Evolutionary conservation across 192 early-diverging fungal species (phyloP), one percentile per base, ranked within the genome.

Genomic region (Cetraspora pellucida): DNA sequence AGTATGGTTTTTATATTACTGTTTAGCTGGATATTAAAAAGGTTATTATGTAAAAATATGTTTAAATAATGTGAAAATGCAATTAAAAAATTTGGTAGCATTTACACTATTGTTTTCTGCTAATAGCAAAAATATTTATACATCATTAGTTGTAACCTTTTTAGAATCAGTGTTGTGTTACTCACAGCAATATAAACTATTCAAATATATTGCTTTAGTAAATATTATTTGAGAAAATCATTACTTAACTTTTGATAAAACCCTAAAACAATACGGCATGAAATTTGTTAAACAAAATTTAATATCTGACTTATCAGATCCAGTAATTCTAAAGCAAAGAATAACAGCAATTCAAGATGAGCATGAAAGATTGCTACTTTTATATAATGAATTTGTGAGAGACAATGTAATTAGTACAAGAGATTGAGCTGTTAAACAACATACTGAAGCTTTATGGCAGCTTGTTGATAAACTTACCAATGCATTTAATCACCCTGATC

Each of bases 211-310:
- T 37, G 14, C 23, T 1, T 72, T 50, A 19, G 16, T 71, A 19
- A 71, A 71, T 71, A 17, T 71, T 14, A 71, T 49, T 54, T 16
- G 17, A 19, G 23, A 71, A 45, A 37, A 28, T 27, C 25, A 71
- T 71, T 71, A 71, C 16, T 71, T 17, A 28, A 14, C 69, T 28
- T 71, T 54, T 54, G 69, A 71, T 54, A 25, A 71, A 21, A 49
- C 50, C 5, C 14, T 71, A 31, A 25, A 55, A 54, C 25, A 19
- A 14, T 54, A 28, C 16, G 27, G 69, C 0, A 49, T 71, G 14
- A 50, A 71, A 54, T 70, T 70, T 16, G 30, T 70, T 7, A 70
- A 70, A 52, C 45, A 70, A 70, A 70, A 70, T 50, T 16, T 65
- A 27, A 59, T 13, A 10, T n/a, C n/a, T n/a, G n/a, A n/a, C n/a